Percentiles rank a stretch among this genome's conserved stretches.
phyloP scores from a whole-genome alignment of 495 filamentous ascomycete species.

The Jackrogersella multiformis region DNA sequence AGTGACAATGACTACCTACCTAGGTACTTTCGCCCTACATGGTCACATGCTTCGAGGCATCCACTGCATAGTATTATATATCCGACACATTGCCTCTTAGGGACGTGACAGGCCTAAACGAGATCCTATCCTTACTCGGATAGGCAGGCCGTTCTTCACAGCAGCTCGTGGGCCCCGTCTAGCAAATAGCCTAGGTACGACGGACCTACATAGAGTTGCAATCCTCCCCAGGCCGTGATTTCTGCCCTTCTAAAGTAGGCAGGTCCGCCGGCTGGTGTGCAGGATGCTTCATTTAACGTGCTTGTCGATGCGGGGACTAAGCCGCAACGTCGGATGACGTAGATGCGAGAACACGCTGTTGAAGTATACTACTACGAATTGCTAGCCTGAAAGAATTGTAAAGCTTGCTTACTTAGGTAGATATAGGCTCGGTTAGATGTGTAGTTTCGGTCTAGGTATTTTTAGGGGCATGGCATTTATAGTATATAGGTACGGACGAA shows the following conservation, averaged over 20 bases:
- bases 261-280: conserved; percentile 6
- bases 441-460: no score
- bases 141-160: conserved; percentile 29
- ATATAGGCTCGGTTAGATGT: no score
- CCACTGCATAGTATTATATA: background rate
- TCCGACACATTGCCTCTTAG: background rate
- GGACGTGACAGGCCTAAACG: conserved; percentile 1
- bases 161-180: background rate
- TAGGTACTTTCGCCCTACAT: background rate
- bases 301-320: conserved; percentile 33
- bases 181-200: conserved; percentile 17
- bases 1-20: background rate
- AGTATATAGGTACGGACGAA: no score
- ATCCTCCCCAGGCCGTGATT: background rate
- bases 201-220: conserved; percentile 7
- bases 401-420: no score
- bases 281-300: conserved; percentile 34
- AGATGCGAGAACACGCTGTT: conserved; percentile 1
- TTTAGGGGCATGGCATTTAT: no score
- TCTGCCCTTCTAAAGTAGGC: conserved; percentile 13
- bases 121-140: conserved; percentile 30
- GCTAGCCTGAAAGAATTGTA: no score
- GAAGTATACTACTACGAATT: no score
- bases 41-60: conserved; percentile 6
- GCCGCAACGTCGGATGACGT: conserved; percentile 37